Conservation (phyloP, 2,329 filamentous ascomycete species). For the Graphilbum fragrans region DNA sequence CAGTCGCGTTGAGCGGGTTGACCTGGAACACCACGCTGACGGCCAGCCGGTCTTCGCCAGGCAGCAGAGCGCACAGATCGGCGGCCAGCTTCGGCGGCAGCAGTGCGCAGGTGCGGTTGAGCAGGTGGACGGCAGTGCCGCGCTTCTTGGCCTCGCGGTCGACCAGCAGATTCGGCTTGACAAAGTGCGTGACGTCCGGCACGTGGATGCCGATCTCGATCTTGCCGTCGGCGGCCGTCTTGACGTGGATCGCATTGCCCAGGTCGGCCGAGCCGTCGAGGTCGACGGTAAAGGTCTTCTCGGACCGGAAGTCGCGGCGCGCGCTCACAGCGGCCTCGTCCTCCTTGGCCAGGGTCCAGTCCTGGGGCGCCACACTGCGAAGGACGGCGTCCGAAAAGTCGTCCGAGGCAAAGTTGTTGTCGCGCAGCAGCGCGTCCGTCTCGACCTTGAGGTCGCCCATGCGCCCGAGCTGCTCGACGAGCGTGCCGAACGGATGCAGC, state of each 20-base stretch:
- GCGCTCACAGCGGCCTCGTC: conserved; percentile 59
- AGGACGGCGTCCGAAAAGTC: conserved; percentile 95
- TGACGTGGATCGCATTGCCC: conserved; percentile 87
- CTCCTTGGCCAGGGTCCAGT: conserved; percentile 81
- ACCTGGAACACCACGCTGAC: conserved; percentile 91
- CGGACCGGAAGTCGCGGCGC: conserved; percentile 81
- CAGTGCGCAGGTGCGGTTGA: conserved; percentile 80
- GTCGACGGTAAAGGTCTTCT: conserved; percentile 86
- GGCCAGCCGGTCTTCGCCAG: conserved; percentile 80
- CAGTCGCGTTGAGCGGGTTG: conserved; percentile 64
- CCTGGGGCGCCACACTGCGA: conserved; percentile 81
- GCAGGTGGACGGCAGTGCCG: conserved; percentile 86
- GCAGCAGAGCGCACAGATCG: conserved; percentile 77
- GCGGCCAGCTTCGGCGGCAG: conserved; percentile 75
- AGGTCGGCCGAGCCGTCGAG: conserved; percentile 79
- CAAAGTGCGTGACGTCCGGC: conserved; percentile 89
- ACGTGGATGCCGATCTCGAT: conserved; percentile 94
- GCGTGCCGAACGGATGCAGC: conserved; percentile 94
- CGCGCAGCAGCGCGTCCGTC: conserved; percentile 88
- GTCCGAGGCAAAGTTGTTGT: conserved; percentile 97
- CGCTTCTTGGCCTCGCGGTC: conserved; percentile 97
- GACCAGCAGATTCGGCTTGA: conserved; percentile 89
- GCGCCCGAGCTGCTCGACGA: conserved; percentile 91
- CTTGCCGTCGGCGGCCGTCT: conserved; percentile 68
- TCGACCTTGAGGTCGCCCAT: conserved; percentile 98